Percentiles rank a stretch among this genome's conserved stretches.
Conservation (phyloP, 2,329 filamentous ascomycete species). For the Sclerotinia borealis region DNA sequence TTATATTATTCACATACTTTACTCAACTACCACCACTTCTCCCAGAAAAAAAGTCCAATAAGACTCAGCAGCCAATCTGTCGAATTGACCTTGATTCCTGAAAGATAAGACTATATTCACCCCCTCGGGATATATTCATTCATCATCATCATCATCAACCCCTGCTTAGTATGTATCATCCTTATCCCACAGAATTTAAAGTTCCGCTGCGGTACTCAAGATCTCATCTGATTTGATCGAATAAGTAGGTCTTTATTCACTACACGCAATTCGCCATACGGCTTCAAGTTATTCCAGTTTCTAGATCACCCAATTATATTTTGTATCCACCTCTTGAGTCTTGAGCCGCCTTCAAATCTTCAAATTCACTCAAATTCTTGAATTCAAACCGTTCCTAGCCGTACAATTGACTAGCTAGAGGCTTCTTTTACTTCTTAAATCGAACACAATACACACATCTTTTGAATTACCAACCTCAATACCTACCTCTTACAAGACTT, state of each 20-base stretch:
- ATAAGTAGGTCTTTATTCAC: neutral
- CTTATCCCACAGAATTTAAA: neutral
- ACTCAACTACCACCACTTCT: neutral
- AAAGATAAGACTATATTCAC: slow-evolving; percentile 2
- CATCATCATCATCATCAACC: neutral
- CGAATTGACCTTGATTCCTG: neutral
- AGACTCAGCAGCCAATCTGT: neutral
- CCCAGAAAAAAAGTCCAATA: too few relatives aligned
- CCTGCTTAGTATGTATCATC: neutral
- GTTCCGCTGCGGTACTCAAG: neutral
- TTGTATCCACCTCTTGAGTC: slow-evolving; percentile 2
- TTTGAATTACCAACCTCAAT: neutral
- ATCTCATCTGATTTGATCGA: slow-evolving; percentile 5
- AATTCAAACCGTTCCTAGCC: slow-evolving; percentile 7
- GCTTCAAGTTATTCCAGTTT: too few relatives aligned
- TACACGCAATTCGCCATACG: neutral
- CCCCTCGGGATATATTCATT: neutral
- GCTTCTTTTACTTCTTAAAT: neutral
- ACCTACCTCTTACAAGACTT: too few relatives aligned
- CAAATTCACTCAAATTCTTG: neutral
- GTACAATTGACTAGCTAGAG: neutral
- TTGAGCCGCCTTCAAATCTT: neutral
- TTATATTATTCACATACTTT: neutral
- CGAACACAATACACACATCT: neutral
- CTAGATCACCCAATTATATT: neutral